Base-by-base conservation (phyloP, 768 basidiomycete species). In the Podaxis mareebaensis region DNA sequence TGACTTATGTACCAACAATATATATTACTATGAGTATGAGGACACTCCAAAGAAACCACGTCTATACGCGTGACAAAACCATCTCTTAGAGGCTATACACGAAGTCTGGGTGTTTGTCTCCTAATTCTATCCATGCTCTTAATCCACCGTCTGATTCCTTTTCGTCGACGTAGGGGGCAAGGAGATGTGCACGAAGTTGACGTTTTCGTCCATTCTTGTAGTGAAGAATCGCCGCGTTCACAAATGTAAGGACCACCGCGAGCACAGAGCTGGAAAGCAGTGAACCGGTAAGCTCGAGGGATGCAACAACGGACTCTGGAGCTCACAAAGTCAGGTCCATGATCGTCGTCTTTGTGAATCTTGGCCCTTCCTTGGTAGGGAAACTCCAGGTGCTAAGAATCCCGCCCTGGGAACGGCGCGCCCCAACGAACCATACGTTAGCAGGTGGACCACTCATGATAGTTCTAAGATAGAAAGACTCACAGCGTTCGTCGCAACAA, bases 371-470 rank as follows among this genome's bases (percentile, higher is more conserved):
- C 8, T 73, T 78, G 0, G 76, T 74, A 17, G 78, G 78, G 68
- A 75, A 77, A 10, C 74, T 67, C 78, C 77, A 79, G 3, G 78
- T 78, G 62, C 77, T 79, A 28, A 76, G 66, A 28, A 78, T 77
- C 26, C 78, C 77, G 22, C 77, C 77, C 76, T 78, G 38, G 61
- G 53, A 26, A 38, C 1, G 38, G 17, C 15, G n/a, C 6, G 52
- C 20, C n/a, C 12, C 49, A 24, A 49, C 17, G 38, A n/a, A 20
- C 33, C 20, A 4, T 11, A 33, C 33, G 3, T 33, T 10, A 33
- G 33, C 33, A 10, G 33, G 33, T 6, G 33, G 10, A 33, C 33
- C 33, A 10, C 33, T 33, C 33, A 33, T 33, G 33, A 33, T 2
- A 10, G 33, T 33, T 33, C 33, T 1, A 36, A 54, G 13, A n/a